Percentiles rank a stretch among this genome's conserved stretches.
These are phyloP conservation scores for Hibiscus tridactylites DNA, from an alignment of 345 rosid genomes.

Conservation along the genomic window DNA sequence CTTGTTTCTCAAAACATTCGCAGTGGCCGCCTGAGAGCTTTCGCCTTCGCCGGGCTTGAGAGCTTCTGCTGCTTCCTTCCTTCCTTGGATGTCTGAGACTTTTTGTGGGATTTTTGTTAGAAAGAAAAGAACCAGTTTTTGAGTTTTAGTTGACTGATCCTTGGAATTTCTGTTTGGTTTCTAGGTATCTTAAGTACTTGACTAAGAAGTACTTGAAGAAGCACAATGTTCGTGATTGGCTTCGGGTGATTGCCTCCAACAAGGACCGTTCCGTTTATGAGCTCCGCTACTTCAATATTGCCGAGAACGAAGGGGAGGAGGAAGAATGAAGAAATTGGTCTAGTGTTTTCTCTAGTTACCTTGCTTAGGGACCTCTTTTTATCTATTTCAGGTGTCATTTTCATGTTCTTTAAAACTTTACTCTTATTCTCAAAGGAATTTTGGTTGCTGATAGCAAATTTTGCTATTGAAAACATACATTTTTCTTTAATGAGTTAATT, in stretches of 20 bases:
- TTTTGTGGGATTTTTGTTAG: neutral
- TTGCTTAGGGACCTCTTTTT: conserved; percentile 1
- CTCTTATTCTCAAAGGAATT: conserved; percentile 11
- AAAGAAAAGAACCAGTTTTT: neutral
- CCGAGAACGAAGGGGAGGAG: conserved; percentile 65
- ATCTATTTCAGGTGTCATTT: conserved; percentile 1
- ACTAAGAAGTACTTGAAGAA: conserved; percentile 64
- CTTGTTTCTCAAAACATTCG: conserved; percentile 60
- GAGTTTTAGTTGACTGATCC: neutral
- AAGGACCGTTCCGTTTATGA: conserved; percentile 48
- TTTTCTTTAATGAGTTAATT: neutral
- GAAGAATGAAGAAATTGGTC: conserved; percentile 37
- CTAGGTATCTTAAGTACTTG: conserved; percentile 49
- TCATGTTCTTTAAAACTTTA: neutral
- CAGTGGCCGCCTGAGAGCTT: conserved; percentile 55
- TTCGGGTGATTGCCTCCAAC: conserved; percentile 52
- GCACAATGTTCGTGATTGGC: conserved; percentile 60
- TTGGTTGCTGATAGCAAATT: conserved; percentile 12
- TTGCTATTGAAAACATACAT: neutral
- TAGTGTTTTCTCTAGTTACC: neutral
- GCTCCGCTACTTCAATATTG: conserved; percentile 52
- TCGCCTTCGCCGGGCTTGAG: conserved; percentile 46
- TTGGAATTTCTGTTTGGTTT: neutral
- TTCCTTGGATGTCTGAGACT: conserved; percentile 9
- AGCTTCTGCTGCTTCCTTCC: conserved; percentile 26